These are phyloP conservation scores for Ascochyta rabiei DNA, from an alignment of 2,329 filamentous ascomycete genomes.

Conservation along the genomic window DNA sequence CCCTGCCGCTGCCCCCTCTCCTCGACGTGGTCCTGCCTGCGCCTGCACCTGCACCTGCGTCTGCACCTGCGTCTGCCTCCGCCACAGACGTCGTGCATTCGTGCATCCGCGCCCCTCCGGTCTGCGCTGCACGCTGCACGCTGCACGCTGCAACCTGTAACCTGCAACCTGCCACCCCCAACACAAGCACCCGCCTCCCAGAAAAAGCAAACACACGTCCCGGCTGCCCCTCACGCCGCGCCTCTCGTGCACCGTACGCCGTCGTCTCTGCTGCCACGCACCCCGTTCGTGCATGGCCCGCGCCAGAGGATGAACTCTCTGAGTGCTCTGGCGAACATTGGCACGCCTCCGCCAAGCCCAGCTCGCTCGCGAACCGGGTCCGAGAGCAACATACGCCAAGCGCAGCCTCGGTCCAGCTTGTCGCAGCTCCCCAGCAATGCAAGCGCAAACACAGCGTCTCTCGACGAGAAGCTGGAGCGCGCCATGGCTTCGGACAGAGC, in stretches of 20 bases:
- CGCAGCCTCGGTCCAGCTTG: slow-evolving; percentile 33
- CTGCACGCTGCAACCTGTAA: too few relatives aligned
- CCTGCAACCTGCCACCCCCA: slow-evolving; percentile 7
- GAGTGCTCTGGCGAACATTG: slow-evolving; percentile 85
- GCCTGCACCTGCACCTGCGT: not conserved
- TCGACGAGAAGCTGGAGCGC: slow-evolving; percentile 37
- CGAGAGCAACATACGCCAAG: slow-evolving; percentile 52
- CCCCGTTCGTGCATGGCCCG: slow-evolving; percentile 51
- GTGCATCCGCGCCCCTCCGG: slow-evolving; percentile 1
- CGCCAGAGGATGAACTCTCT: slow-evolving; percentile 88
- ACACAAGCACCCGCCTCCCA: slow-evolving; percentile 17
- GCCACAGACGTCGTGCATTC: not conserved
- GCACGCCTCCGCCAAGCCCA: slow-evolving; percentile 59
- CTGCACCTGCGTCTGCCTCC: slow-evolving; percentile 2
- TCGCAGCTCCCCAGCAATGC: slow-evolving; percentile 42
- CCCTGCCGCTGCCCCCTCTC: slow-evolving; percentile 17
- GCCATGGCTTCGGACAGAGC: slow-evolving; percentile 34
- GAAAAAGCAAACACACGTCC: slow-evolving; percentile 13
- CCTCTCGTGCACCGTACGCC: not conserved
- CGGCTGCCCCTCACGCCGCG: slow-evolving; percentile 11
- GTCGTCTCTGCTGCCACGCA: not conserved
- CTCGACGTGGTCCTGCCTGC: not conserved
- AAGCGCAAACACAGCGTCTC: slow-evolving; percentile 34
- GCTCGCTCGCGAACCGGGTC: slow-evolving; percentile 61
- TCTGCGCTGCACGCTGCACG: slow-evolving; percentile 5